phyloP scores from a whole-genome alignment of 257 asterid genomes.

The Solanum chmielewskii region DNA sequence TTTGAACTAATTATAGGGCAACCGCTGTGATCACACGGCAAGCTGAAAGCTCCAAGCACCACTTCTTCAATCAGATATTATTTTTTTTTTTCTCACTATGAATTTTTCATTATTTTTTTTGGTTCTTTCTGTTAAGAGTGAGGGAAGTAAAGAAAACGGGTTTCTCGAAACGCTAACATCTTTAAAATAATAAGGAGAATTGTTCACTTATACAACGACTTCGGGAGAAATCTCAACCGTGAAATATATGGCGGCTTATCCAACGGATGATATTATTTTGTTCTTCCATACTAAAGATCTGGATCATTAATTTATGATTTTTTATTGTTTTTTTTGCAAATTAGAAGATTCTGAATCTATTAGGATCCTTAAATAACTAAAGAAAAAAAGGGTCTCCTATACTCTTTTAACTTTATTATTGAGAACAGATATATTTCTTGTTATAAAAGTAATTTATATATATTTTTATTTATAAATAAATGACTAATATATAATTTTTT shows the following conservation, averaged over 20 bases:
- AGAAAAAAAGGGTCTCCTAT: rapidly evolving
- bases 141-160: background rate
- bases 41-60: background rate
- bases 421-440: rapidly evolving
- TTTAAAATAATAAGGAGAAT: background rate
- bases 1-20: background rate
- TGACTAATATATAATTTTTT: rapidly evolving
- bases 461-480: too few relatives aligned
- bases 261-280: constrained; percentile 11
- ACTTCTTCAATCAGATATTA: background rate
- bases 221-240: constrained; percentile 11
- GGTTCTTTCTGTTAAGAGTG: background rate
- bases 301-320: background rate
- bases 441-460: too few relatives aligned
- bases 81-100: background rate
- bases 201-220: constrained; percentile 8
- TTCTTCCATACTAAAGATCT: constrained; percentile 6
- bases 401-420: too few relatives aligned
- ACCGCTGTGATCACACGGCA: background rate
- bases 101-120: background rate
- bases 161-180: background rate
- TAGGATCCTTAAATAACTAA: background rate
- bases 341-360: background rate
- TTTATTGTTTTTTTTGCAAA: background rate
- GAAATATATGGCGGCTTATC: background rate